Conservation (phyloP, 345 rosid species). For the Aquilaria sinensis region DNA sequence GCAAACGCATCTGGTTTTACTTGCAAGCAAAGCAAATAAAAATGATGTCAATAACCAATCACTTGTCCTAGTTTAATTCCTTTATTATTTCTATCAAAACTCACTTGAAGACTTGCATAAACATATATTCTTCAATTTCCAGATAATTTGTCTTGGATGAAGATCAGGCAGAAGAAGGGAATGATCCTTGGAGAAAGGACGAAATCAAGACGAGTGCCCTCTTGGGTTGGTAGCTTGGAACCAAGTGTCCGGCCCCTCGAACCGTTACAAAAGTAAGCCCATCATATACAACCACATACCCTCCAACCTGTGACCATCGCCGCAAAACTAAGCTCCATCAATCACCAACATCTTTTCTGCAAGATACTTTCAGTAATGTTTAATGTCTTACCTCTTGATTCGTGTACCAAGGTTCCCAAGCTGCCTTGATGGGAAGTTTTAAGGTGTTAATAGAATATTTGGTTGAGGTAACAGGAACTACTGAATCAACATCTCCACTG, state of each 20-base stretch:
- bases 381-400: conserved; percentile 27
- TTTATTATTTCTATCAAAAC: too few species aligned
- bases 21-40: too few species aligned
- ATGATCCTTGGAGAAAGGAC: conserved; percentile 36
- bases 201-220: conserved; percentile 34
- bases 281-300: conserved; percentile 36
- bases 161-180: conserved; percentile 3
- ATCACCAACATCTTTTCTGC: too few species aligned
- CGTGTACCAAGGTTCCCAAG: conserved; percentile 42
- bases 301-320: conserved; percentile 33
- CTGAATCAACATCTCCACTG: conserved; percentile 42
- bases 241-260: conserved; percentile 41
- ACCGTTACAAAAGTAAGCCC: conserved; percentile 31
- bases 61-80: too few species aligned
- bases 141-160: too few species aligned
- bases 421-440: conserved; percentile 16
- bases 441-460: conserved; percentile 31
- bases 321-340: background rate
- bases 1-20: too few species aligned
- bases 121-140: too few species aligned
- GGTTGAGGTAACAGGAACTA: conserved; percentile 40
- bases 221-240: conserved; percentile 47
- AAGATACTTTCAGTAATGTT: too few species aligned
- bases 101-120: too few species aligned
- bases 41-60: too few species aligned